Percentiles rank a stretch among this genome's conserved stretches.
These are phyloP conservation scores for Colletotrichum siamense DNA, from an alignment of 2,329 filamentous ascomycete genomes.

Conservation along the genomic window DNA sequence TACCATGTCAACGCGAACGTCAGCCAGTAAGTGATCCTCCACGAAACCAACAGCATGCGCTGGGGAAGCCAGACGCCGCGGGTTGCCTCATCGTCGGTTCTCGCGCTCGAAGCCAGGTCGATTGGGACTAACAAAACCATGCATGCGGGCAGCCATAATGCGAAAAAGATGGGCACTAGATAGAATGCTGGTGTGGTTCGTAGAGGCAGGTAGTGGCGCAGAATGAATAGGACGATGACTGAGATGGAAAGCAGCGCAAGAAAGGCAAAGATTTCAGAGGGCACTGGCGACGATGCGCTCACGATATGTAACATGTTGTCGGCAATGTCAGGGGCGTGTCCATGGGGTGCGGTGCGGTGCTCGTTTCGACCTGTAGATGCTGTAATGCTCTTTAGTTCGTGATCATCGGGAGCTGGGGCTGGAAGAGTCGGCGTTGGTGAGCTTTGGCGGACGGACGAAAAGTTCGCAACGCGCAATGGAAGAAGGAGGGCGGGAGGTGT, in stretches of 20 bases:
- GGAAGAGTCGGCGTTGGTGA: neutral
- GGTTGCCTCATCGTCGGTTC: constrained; percentile 71
- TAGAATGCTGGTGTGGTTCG: constrained; percentile 91
- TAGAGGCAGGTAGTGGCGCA: constrained; percentile 89
- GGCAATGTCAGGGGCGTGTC: constrained; percentile 4
- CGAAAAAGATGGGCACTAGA: constrained; percentile 90
- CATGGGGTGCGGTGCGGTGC: constrained; percentile 16
- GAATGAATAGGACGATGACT: constrained; percentile 78
- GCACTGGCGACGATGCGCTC: constrained; percentile 67
- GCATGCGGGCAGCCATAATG: constrained; percentile 89
- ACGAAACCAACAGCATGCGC: constrained; percentile 80
- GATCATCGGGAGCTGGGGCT: neutral
- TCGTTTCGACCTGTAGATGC: neutral
- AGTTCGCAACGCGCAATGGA: neutral
- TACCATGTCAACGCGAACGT: constrained; percentile 95
- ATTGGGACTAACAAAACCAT: constrained; percentile 94
- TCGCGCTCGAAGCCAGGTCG: constrained; percentile 87
- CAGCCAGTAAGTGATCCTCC: constrained; percentile 97
- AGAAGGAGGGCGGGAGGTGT: neutral
- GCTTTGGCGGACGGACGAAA: neutral
- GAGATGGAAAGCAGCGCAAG: constrained; percentile 77
- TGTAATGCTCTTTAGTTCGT: neutral
- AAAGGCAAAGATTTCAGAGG: constrained; percentile 80
- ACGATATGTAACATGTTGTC: constrained; percentile 56
- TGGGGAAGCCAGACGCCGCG: constrained; percentile 89